Base-by-base conservation (phyloP, 2,329 filamentous ascomycete genomes). In the Parastagonospora avenae region DNA sequence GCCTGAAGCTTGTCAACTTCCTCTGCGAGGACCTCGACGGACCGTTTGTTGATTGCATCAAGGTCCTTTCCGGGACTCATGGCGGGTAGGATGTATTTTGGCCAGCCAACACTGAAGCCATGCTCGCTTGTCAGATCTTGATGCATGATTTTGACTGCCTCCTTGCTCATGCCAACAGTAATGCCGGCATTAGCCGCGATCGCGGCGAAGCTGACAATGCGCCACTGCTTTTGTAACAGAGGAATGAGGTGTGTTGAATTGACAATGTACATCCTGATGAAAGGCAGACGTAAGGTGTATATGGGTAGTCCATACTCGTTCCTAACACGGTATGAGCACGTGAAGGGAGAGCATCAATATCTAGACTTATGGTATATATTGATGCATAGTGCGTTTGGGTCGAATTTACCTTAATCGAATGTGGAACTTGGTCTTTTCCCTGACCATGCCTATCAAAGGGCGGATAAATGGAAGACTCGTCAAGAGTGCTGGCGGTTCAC, bases 51-150 rank as follows among this genome's bases (percentile, higher is more conserved):
- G 19, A 45, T 37, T 8, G 40, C 29, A 42, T 42, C 40, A 19
- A 42, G 40, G 15, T 42, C 40, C 14, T 33, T 33, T 11, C 40
- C 28, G 14, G 40, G 29, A n/a, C 40, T 33, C 40, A 42, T 42
- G 9, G 40, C 40, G 30, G 40, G 40, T 19, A 42, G 16, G n/a
- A 37, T 36, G 12, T 35, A 36, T 36, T 31, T 44, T 29, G 42
- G 42, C 42, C 42, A 44, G 32, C 42, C 29, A 44, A 44, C 31
- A 24, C 40, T 42, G 29, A 42, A 42, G 40, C 40, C 30, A 33
- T 42, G 40, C 14, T 42, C 40, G 30, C 40, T 42, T 32, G 40
- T 42, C 2, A 42, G 40, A 24, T 42, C 40, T n/a, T 42, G 14
- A 8, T 42, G 40, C 40, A 42, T 42, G 29, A 42, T 42, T n/a